Base-by-base conservation (phyloP, 192 early-diverging fungal genomes). In the Coemansia sp. region DNA sequence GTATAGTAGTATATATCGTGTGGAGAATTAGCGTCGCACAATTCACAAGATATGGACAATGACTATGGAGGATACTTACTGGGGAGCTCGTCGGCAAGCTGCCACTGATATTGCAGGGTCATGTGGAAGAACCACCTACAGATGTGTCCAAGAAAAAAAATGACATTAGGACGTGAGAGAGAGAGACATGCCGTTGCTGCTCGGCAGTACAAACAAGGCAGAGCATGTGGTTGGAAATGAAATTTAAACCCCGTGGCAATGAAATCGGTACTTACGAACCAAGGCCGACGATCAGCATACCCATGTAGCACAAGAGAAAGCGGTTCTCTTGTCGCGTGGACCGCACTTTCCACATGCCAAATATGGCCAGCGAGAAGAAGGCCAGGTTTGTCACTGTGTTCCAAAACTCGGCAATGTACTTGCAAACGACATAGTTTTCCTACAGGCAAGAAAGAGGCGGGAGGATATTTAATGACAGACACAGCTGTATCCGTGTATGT, bases 71-170 rank as follows among this genome's bases (percentile, higher is more conserved):
- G 7, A 24, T 64, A 76, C 79, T 76, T 81, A 81, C 79, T 95
- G 46, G 93, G 93, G 33, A 95, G 75, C 78, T 95, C 93, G 77
- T 95, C 93, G 64, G 88, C 74, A 55, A 94, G 85, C 73, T 94
- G 92, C 86, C 88, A 87, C 70, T 86, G 76, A 65, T 88, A 92
- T 60, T 84, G 74, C 40, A 95, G 76, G 7, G 94, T 92, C 84
- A 89, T 91, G 74, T 94, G 94, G 84, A 93, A 92, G 27, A 86
- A 74, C 82, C 90, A 92, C 36, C 75, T 80, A 84, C 63, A 66
- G 15, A 34, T 44, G n/a, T 38, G 50, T 3, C 41, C 34, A 34
- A 39, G 24, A 27, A 64, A 64, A 16, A 67, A 64, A 16, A n/a
- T 52, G 46, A 53, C 43, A 52, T 18, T 53, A 29, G 24, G n/a